A percentile compares a stretch with the other conserved stretches of the same genome.
Conservation (phyloP, 345 rosid genomes). For the Citrus sinensis region DVS_A1.0 CM039168.1:22962001-22962500, state of each 20-base stretch:
- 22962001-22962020: constrained; percentile 36
- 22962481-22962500: background rate
- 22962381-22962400: too few species aligned
- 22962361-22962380: too few species aligned
- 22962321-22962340: too few species aligned
- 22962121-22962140: background rate
- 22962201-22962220: background rate
- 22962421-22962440: too few species aligned
- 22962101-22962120: background rate
- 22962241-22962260: background rate
- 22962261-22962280: background rate
- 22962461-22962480: background rate
- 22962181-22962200: background rate
- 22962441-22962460: background rate
- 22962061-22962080: background rate
- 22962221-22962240: background rate
- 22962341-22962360: too few species aligned
- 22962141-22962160: background rate
- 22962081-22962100: background rate
- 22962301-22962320: too few species aligned
- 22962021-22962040: constrained; percentile 31
- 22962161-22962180: background rate
- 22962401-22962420: background rate
- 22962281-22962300: background rate
- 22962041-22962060: constrained; percentile 23